Evolutionary conservation across 306 rosid genomes (phyloP), one percentile per base, ranked within the genome.

Genomic region (Arachis stenosperma): DNA sequence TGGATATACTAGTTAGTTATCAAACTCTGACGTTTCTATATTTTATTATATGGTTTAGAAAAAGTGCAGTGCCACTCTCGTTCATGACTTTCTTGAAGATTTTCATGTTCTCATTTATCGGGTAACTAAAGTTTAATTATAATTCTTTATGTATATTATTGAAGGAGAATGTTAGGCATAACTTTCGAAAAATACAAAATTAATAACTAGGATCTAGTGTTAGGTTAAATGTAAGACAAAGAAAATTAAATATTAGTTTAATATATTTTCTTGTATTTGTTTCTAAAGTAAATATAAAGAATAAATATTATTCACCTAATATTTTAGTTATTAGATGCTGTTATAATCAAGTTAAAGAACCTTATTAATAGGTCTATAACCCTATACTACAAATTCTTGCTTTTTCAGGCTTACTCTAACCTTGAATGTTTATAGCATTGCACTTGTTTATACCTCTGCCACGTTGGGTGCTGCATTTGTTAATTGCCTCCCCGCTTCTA

Each of bases 371-470:
- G 48, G 58, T 52, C 42, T 62, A 73, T 67, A 27, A 54, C 47
- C 41, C 52, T 44, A 22, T 22, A 74, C 53, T 66, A 22, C 27
- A 52, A 3, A 5, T 52, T 39, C 46, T 75, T 67, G 52, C 29
- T 37, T 37, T 79, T 74, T 61, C 89, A 88, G 88, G 76, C 14
- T 85, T 13, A 72, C 83, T 73, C 9, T 88, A 67, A 5, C 66
- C 54, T 47, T 88, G 36, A 85, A 78, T 82, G 41, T 83, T 51
- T 75, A 75, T 61, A 74, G 73, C 39, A 12, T 81, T 57, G 92
- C 82, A 5, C 82, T 88, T 71, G 48, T 47, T 51, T 83, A 85
- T 46, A 88, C 89, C 2, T 78, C 88, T 57, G 92, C 89, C 46
- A 81, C 78, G 22, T 29, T 88, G 74, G 79, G 78, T 61, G 83